Base-by-base conservation (phyloP, 805 yeast species). In the Wickerhamiella sergipiensis region DNA sequence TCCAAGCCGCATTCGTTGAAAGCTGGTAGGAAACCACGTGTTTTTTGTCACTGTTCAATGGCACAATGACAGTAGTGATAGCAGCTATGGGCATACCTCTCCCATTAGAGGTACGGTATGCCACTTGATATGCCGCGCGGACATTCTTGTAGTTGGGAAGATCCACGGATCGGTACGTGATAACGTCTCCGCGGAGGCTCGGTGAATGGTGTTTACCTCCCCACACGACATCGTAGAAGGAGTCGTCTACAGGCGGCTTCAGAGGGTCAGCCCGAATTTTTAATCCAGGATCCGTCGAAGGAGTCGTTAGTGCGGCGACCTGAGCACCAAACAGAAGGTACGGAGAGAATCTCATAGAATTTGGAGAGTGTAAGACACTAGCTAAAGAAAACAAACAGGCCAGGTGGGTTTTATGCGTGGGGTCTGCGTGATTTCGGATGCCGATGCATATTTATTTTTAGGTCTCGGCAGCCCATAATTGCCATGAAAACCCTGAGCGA, bases 41-140 rank as follows among this genome's bases (percentile, higher is more conserved):
- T 12, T 53, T 52, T 13, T 45, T 47, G 22, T 6, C n/a, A 6
- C 21, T 33, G 21, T 43, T 43, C 8, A 44, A 8, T 12, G 67
- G 65, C 2, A 59, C 49, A 22, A 64, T 52, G 10, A 64, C 50
- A 5, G 67, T 55, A n/a, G 67, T 63, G 13, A 61, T 56, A 9
- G 60, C 54, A 1, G 61, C 57, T 7, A 56, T 52, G 21, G 67
- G 54, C 17, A 52, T 46, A 8, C 61, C 66, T 22, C 53, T 50
- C 10, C 60, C 51, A 43, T 60, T 55, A 38, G 55, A 52, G 17
- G 64, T 55, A 15, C 63, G 56, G 46, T 47, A 57, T 7, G 54
- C 45, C 10, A 65, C 17, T 44, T 53, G 59, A 38, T 13, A 46
- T 9, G 57, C 60, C n/a, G 24, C 21, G 19, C 44, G 19, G 7